Evolutionary conservation across 805 yeast genomes (phyloP), one percentile per base, ranked within the genome.

Genomic region (Saccharomycopsis sp.): DNA sequence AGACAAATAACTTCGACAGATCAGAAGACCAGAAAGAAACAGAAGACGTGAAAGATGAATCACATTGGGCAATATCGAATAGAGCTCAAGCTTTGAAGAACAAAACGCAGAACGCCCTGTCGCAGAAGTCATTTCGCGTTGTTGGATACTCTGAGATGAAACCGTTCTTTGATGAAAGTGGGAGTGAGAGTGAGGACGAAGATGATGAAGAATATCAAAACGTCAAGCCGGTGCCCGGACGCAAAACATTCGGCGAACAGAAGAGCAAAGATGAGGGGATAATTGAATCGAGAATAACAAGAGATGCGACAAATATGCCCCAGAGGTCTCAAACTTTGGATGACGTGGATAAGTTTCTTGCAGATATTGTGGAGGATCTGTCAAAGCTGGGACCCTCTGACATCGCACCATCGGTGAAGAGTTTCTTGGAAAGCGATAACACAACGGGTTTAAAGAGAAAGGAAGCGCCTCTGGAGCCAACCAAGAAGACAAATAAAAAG

Each of bases 111-210:
- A n/a, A n/a, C n/a, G n/a, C n/a, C n/a, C n/a, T n/a, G n/a, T n/a
- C n/a, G n/a, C 12, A 25, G 9, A 25, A 25, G 17, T 16, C 36
- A 20, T 43, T 34, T 27, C 30, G 18, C 10, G 6, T 42, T 15
- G 26, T 45, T 9, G 42, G 48, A 17, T 45, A 45, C 25, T 26
- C 36, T 9, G 31, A 34, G 20, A 41, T 45, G 39, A 41, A 41
- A 19, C 36, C 36, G n/a, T 42, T 42, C 34, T 45, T 37, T 21
- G 44, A 41, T 18, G n/a, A n/a, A n/a, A n/a, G n/a, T n/a, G n/a
- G n/a, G n/a, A 10, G 12, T 25, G 42, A 34, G 4, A 23, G 35
- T 17, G 38, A 27, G 19, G 45, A 41, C 4, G 41, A 33, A 7
- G 34, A 18, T 20, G 18, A 6, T n/a, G 34, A 30, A n/a, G 25